Evolutionary conservation across 768 basidiomycete genomes (phyloP).

Genomic region (Hemileccinum rubropunctum): DNA sequence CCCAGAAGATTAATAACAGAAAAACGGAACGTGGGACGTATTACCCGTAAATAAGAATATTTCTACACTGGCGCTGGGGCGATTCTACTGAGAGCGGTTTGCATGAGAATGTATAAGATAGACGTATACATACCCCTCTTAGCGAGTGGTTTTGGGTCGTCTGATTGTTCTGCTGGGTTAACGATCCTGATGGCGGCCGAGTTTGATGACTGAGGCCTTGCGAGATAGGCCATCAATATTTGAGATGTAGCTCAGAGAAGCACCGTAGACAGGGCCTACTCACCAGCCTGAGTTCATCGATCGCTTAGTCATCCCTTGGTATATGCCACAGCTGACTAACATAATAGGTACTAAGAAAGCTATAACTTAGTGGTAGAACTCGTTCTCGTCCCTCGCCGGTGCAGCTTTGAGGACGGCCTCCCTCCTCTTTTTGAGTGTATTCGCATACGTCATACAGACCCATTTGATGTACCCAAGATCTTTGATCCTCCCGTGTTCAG

Average conservation of each 20-base stretch:
- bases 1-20: not conserved
- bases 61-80: conserved; percentile 80
- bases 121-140: conserved; percentile 52
- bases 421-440: conserved; percentile 60
- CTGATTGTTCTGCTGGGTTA: conserved; percentile 46
- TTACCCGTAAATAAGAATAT: conserved; percentile 90
- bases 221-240: conserved; percentile 63
- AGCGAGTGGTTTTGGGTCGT: conserved; percentile 40
- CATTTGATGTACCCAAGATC: conserved; percentile 71
- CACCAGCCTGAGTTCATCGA: too few species aligned
- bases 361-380: too few species aligned
- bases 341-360: too few species aligned
- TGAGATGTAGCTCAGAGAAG: not conserved
- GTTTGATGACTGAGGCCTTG: conserved; percentile 54
- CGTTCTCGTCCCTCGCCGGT: too few species aligned
- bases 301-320: conserved; percentile 21
- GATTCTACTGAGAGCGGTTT: conserved; percentile 44
- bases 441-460: conserved; percentile 70
- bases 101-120: not conserved
- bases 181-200: conserved; percentile 74
- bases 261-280: not conserved
- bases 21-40: conserved; percentile 1
- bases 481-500: conserved; percentile 38
- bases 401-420: conserved; percentile 33
- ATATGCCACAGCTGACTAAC: conserved; percentile 6